Conservation (phyloP, 768 basidiomycete genomes). For the Tylopilus cervinicoccineus region DNA sequence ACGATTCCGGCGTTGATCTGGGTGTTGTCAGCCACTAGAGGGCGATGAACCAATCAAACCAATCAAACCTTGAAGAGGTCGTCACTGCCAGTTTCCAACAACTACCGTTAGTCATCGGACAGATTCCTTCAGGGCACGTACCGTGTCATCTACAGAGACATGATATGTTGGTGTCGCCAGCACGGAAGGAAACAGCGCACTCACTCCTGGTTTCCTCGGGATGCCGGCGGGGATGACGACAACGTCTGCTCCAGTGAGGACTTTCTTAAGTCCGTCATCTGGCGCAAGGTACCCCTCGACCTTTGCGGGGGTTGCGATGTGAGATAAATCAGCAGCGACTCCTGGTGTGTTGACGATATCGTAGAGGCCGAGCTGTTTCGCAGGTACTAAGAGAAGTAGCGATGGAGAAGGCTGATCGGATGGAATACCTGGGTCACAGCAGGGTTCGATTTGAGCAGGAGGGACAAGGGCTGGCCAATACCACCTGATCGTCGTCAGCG, state of each 20-base stretch:
- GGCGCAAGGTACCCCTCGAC: slow-evolving; percentile 77
- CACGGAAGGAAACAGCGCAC: slow-evolving; percentile 27
- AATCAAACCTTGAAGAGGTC: slow-evolving; percentile 85
- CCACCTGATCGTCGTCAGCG: slow-evolving; percentile 54
- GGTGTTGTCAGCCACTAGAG: neutral
- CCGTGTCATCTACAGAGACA: slow-evolving; percentile 45
- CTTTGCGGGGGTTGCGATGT: slow-evolving; percentile 87
- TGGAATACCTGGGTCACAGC: slow-evolving; percentile 65
- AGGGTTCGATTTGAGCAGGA: slow-evolving; percentile 85
- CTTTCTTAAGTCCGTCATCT: slow-evolving; percentile 78
- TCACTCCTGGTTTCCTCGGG: slow-evolving; percentile 89
- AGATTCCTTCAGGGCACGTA: slow-evolving; percentile 21
- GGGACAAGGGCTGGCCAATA: slow-evolving; percentile 94
- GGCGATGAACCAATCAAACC: neutral
- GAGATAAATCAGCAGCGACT: slow-evolving; percentile 91
- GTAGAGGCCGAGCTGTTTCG: slow-evolving; percentile 69
- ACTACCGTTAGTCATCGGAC: slow-evolving; percentile 11
- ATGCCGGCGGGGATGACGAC: slow-evolving; percentile 97
- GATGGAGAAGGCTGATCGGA: neutral
- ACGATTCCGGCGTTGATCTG: slow-evolving; percentile 99
- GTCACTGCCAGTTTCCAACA: slow-evolving; percentile 51
- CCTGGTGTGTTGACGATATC: slow-evolving; percentile 99
- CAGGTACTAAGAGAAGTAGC: slow-evolving; percentile 1
- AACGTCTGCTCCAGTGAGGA: slow-evolving; percentile 80
- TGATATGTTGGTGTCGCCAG: neutral